Percentiles rank a stretch among this genome's conserved stretches.
These are phyloP conservation scores for Myriosclerotinia curreyana DNA, from an alignment of 2,329 filamentous ascomycete species.

Conservation along the genomic window DNA sequence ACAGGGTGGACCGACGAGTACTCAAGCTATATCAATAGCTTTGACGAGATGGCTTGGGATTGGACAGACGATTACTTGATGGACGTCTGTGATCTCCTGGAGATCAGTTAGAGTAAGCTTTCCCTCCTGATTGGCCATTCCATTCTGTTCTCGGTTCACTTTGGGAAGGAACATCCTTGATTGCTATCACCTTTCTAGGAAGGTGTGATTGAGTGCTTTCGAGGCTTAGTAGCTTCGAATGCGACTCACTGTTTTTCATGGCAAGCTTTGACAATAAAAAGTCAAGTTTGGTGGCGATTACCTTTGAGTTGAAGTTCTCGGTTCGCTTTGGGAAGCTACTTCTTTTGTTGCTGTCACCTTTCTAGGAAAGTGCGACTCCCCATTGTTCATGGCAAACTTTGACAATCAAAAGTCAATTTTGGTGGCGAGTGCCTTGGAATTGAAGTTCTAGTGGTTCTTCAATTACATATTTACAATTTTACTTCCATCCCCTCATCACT, in stretches of 20 bases:
- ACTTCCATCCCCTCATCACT: not conserved
- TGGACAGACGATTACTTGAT: not conserved
- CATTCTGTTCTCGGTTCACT: not conserved
- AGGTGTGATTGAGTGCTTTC: too few species aligned
- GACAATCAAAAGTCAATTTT: not conserved
- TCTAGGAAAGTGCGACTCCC: not conserved
- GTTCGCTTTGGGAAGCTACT: not conserved
- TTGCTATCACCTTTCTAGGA: not conserved
- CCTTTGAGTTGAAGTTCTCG: too few species aligned
- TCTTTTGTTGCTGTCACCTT: too few species aligned
- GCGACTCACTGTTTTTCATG: too few species aligned
- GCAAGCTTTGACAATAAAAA: too few species aligned
- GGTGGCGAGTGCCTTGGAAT: not conserved
- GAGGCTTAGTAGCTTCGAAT: too few species aligned
- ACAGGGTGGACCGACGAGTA: constrained; percentile 5
- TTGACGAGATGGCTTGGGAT: constrained; percentile 8
- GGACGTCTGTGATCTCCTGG: not conserved
- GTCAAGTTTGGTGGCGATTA: too few species aligned
- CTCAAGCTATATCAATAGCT: not conserved
- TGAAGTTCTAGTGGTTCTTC: not conserved
- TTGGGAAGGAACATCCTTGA: not conserved
- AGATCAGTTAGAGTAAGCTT: not conserved
- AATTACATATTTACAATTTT: not conserved
- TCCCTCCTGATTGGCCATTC: too few species aligned
- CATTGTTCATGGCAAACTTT: not conserved